Evolutionary conservation across 1,284 basidiomycete genomes (phyloP).

Genomic region (Sporisorium scitamineum): DNA sequence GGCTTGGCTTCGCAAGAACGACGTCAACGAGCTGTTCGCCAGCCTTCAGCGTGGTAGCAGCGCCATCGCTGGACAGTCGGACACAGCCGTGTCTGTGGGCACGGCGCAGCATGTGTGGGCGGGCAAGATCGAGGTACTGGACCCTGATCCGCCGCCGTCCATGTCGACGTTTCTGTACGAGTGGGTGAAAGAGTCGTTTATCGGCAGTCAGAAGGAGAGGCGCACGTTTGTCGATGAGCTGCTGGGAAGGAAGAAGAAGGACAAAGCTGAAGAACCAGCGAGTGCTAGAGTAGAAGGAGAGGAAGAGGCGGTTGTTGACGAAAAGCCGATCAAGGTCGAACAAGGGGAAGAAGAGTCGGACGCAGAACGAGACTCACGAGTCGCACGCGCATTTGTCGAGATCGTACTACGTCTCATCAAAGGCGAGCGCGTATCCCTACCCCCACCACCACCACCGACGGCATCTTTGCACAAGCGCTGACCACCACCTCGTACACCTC

Average conservation of each 20-base stretch:
- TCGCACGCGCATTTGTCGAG: slow-evolving; percentile 21
- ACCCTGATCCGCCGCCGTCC: slow-evolving; percentile 96
- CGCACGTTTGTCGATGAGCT: slow-evolving; percentile 90
- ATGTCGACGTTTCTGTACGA: slow-evolving; percentile 86
- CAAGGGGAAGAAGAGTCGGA: slow-evolving; percentile 8
- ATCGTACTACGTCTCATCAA: slow-evolving; percentile 20
- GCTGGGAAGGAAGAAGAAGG: slow-evolving; percentile 80
- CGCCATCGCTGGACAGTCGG: slow-evolving; percentile 74
- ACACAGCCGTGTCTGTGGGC: slow-evolving; percentile 66
- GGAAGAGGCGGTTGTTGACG: neutral
- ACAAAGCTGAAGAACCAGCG: slow-evolving; percentile 81
- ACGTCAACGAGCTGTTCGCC: slow-evolving; percentile 90
- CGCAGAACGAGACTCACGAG: slow-evolving; percentile 7
- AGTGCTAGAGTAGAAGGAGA: slow-evolving; percentile 71
- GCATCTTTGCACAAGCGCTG: neutral
- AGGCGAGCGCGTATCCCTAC: slow-evolving; percentile 39
- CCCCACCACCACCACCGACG: neutral
- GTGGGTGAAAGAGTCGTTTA: slow-evolving; percentile 84
- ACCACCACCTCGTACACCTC: slow-evolving; percentile 2
- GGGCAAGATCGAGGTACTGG: slow-evolving; percentile 87
- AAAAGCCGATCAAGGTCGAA: neutral
- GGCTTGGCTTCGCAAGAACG: slow-evolving; percentile 93
- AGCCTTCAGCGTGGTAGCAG: slow-evolving; percentile 79
- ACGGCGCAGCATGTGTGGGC: slow-evolving; percentile 76
- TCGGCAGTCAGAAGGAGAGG: slow-evolving; percentile 80